Evolutionary conservation across 1,284 basidiomycete species (phyloP), one percentile per base, ranked within the genome.

Genomic region (Puccinia novopanici): DNA sequence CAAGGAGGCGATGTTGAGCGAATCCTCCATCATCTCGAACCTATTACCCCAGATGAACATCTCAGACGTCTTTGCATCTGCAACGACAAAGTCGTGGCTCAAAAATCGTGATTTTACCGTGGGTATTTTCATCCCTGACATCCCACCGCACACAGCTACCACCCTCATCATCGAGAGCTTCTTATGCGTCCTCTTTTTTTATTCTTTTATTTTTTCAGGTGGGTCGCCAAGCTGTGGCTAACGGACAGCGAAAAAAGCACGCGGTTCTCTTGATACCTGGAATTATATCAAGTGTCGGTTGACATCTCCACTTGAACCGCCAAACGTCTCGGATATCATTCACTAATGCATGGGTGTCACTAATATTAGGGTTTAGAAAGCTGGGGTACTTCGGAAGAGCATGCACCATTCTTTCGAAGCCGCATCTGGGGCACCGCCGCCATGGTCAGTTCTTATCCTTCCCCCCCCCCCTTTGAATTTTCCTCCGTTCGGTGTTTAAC

Each of bases 311-410:
- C 19, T 61, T 40, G n/a, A 76, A 48, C 55, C 57, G 19, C 27
- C 59, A 34, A 57, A 68, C 27, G 65, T 17, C 12, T 67, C n/a
- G 50, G 12, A 27, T 55, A 6, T 37, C 30, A 54, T 40, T 63
- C 34, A 63, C 22, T 17, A 3, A 63, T n/a, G 19, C 8, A 22
- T 22, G 70, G 27, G 37, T 67, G 12, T 76, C 37, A n/a, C 13
- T 19, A 48, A 65, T 24, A 30, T n/a, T 37, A 75, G 67, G 90
- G 91, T 22, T 87, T 95, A 72, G 93, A 94, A 84, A 93, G 91
- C 8, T 95, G 93, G 93, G 91, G 91, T 0, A 94, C 93, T 0
- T 87, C 89, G 1, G 91, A 91, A 0, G 92, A 92, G 82, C 91
- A 92, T 83, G 89, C 91, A 3, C 84, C 90, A 0, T 93, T 93